Evolutionary conservation across 306 rosid genomes (phyloP).

Genomic region (Gynostemma pentaphyllum): DNA sequence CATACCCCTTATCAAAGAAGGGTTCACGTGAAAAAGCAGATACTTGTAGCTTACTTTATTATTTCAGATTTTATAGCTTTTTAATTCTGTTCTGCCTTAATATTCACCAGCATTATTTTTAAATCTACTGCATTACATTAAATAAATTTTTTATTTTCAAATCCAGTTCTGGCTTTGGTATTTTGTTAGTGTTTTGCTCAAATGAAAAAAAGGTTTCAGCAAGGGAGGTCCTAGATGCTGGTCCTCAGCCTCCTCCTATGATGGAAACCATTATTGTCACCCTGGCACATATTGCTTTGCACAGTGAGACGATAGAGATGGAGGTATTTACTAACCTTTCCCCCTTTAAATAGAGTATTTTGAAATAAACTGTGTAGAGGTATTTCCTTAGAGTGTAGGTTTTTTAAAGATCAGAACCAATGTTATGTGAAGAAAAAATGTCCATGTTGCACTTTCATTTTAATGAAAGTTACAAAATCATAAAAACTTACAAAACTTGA

Average conservation of each 20-base stretch:
- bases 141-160: background rate
- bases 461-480: too few species aligned
- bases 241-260: slow-evolving; percentile 52
- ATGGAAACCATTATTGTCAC: slow-evolving; percentile 76
- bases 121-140: background rate
- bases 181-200: slow-evolving; percentile 49
- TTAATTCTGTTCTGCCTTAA: background rate
- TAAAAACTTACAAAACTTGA: too few species aligned
- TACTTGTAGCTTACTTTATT: background rate
- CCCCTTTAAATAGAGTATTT: background rate
- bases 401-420: background rate
- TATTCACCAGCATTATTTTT: background rate
- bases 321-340: slow-evolving; percentile 39
- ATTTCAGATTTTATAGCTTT: background rate
- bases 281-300: slow-evolving; percentile 76
- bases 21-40: background rate
- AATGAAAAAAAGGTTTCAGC: slow-evolving; percentile 53
- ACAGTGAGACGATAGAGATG: slow-evolving; percentile 69
- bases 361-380: background rate
- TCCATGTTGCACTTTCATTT: too few species aligned
- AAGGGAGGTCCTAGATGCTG: slow-evolving; percentile 62
- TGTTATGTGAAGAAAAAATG: background rate
- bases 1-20: too few species aligned
- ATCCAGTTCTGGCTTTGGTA: slow-evolving; percentile 67
- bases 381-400: background rate